Base-by-base conservation (phyloP, 306 rosid species). In the Adenanthera pavonina region DNA sequence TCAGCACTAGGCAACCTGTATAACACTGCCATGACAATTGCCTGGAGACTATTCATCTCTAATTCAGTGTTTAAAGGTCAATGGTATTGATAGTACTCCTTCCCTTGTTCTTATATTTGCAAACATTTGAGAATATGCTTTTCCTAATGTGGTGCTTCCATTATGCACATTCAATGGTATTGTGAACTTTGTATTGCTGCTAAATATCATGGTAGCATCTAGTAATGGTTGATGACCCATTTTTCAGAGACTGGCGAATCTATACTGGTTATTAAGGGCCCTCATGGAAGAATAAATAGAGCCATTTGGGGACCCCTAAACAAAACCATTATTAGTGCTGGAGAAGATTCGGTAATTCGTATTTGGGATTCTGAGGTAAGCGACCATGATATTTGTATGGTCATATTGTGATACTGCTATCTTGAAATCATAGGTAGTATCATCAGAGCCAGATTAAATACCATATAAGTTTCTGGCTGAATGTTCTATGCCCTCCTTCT, bases 271-370 rank as follows among this genome's bases (percentile, higher is more conserved):
- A 54, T 95, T 11, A 95, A 91, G 86, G 97, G 95, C 15, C 97
- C 97, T 74, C 95, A 89, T 74, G 97, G 99, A 79, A 90, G 99
- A 87, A 90, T 95, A 2, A 93, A 93, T 57, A 91, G 99, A 81
- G 99, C 99, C 78, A 82, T 93, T 64, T 95, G 99, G 99, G 99
- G 99, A 17, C 97, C 98, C 2, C 86, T 95, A 25, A 93, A 93
- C 82, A 78, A 46, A 48, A 93, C 97, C 52, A 92, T 95, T 66
- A 87, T 95, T 43, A 95, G 98, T 84, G 98, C 85, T 0, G 99
- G 99, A 62, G 99, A 95, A 92, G 99, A 95, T 76, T 83, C 96
- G 3, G 69, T 91, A 1, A 12, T 95, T 85, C 96, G 99, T 12
- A 85, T 93, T 41, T 95, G 99, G 99, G 99, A 95, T 84, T 75